Evolutionary conservation across 352 stramenopile genomes (phyloP), one percentile per base, ranked within the genome.

Genomic region (Phytopythium mirpurense): DNA sequence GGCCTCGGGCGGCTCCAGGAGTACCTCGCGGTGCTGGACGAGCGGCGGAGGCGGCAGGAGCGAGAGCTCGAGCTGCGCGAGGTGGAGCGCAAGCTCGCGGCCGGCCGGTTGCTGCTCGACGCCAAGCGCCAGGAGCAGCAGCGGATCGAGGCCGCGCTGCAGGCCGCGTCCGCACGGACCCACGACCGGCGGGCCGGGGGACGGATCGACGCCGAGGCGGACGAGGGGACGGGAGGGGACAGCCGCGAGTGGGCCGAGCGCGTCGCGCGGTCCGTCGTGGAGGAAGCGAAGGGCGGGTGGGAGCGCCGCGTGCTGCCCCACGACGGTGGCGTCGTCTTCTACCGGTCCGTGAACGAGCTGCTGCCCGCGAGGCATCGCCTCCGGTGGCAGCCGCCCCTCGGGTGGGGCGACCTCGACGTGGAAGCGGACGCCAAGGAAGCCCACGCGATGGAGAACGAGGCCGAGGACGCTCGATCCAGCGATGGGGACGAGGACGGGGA

Each of bases 21-120:
- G 19, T 84, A 83, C 40, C 54, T 90, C 46, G 62, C 56, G 9
- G 60, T 76, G 53, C 46, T 84, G 2, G 70, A 67, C 7, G 63
- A 80, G 24, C 68, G 65, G 10, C 66, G 65, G n/a, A 62, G 55
- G 31, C 64, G 78, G 31, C 58, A 67, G 31, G 72, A 83, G 0
- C 82, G 84, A 54, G 70, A 83, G 57, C 70, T 57, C 12, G 81
- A 83, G 41, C 56, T 86, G 24, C 42, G 75, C 8, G 70, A 85
- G 57, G 82, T 90, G 31, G 79, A 90, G 46, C 65, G 73, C 27
- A 90, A 84, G 42, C 78, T 90, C 29, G 72, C 84, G 55, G 54
- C 64, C 5, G 79, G 79, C 18, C 62, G 70, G 37, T 62, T 86
- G 1, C 52, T 72, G 37, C 59, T 88, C 3, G 79, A 82, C 48